Conservation (phyloP, 129 eudicot species). For the Escallonia herrerae region DNA sequence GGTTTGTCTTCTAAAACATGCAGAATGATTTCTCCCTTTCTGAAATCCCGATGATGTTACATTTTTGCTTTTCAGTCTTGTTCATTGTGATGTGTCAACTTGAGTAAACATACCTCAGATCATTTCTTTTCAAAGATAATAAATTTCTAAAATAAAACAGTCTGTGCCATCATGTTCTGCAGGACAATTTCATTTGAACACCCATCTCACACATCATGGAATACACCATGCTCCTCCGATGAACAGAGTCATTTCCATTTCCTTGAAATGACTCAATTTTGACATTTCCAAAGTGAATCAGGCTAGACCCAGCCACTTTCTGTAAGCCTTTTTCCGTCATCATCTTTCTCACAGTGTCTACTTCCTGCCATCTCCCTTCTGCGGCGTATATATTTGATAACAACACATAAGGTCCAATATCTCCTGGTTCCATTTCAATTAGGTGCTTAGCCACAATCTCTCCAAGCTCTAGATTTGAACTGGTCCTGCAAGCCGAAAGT, state of each 20-base stretch:
- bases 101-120: background rate
- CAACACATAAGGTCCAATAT: constrained; percentile 57
- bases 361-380: constrained; percentile 58
- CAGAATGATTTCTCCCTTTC: background rate
- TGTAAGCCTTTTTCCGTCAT: constrained; percentile 44
- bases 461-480: constrained; percentile 52
- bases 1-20: background rate
- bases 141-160: constrained; percentile 3
- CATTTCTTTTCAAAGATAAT: background rate
- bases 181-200: constrained; percentile 44
- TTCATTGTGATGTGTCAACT: background rate
- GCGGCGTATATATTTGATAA: constrained; percentile 63
- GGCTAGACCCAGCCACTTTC: constrained; percentile 40
- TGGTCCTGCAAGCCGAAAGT: constrained; percentile 53
- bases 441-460: constrained; percentile 58
- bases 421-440: constrained; percentile 45
- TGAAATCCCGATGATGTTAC: background rate
- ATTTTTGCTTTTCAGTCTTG: background rate
- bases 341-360: constrained; percentile 42
- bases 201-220: constrained; percentile 61
- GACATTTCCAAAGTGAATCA: constrained; percentile 14
- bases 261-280: constrained; percentile 12
- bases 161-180: constrained; percentile 13
- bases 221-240: constrained; percentile 49
- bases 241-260: constrained; percentile 19